Conservation (phyloP, 805 yeast genomes). For the Metschnikowia chrysomelidarum region DNA sequence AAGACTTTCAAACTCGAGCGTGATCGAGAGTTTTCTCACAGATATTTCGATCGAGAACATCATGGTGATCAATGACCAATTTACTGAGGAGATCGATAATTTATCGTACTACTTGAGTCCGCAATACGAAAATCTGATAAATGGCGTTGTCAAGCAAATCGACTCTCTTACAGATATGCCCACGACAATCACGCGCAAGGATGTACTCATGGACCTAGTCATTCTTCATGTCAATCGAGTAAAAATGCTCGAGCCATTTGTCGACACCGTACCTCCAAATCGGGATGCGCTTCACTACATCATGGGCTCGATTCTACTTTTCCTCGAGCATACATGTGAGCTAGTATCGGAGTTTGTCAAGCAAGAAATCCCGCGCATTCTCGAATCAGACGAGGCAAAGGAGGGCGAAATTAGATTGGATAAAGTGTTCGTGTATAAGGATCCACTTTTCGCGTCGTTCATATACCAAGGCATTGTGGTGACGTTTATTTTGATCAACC, state of each 20-base stretch:
- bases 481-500: slow-evolving; percentile 46
- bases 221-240: slow-evolving; percentile 50
- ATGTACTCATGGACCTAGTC: slow-evolving; percentile 45
- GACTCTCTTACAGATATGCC: slow-evolving; percentile 24
- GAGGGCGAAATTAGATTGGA: slow-evolving; percentile 22
- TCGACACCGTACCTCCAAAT: slow-evolving; percentile 37
- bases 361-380: slow-evolving; percentile 11
- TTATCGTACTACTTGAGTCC: slow-evolving; percentile 27
- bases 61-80: slow-evolving; percentile 37
- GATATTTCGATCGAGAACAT: slow-evolving; percentile 43
- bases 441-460: slow-evolving; percentile 49
- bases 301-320: slow-evolving; percentile 30
- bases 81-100: slow-evolving; percentile 40
- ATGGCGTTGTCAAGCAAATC: slow-evolving; percentile 16
- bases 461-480: slow-evolving; percentile 53
- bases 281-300: slow-evolving; percentile 33
- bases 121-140: slow-evolving; percentile 15
- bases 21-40: slow-evolving; percentile 51
- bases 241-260: slow-evolving; percentile 51
- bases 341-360: slow-evolving; percentile 15
- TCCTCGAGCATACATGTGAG: slow-evolving; percentile 22
- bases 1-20: slow-evolving; percentile 46
- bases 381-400: slow-evolving; percentile 8
- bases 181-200: slow-evolving; percentile 26
- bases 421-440: slow-evolving; percentile 37